A percentile compares a stretch with the other conserved stretches of the same genome.
phyloP scores from a whole-genome alignment of 495 filamentous ascomycete species.

The Hypoxylon trugodes region DNA sequence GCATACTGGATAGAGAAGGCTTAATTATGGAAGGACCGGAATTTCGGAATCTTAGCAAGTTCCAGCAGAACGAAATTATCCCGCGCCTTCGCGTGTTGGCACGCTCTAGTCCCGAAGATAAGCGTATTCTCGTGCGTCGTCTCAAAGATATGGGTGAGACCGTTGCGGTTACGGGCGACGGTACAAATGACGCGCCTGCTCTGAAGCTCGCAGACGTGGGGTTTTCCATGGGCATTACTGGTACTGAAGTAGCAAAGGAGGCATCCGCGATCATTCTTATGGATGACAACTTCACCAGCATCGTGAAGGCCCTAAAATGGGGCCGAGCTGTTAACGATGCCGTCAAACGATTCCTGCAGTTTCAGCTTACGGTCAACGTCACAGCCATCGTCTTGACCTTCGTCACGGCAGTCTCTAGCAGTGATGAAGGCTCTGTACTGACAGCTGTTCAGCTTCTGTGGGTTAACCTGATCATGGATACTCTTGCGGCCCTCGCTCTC shows the following conservation, averaged over 20 bases:
- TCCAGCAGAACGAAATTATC: conserved; percentile 74
- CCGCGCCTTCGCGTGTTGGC: conserved; percentile 83
- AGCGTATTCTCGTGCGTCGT: conserved; percentile 77
- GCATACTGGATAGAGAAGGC: conserved; percentile 78
- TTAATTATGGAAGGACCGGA: conserved; percentile 84
- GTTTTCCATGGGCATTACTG: conserved; percentile 94
- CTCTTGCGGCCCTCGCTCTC: conserved; percentile 84
- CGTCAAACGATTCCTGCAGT: conserved; percentile 89
- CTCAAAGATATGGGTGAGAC: conserved; percentile 79
- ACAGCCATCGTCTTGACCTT: conserved; percentile 87
- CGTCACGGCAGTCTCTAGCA: conserved; percentile 76
- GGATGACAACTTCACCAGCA: conserved; percentile 89
- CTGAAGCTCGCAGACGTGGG: conserved; percentile 87
- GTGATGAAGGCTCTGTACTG: conserved; percentile 72
- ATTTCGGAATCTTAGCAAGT: conserved; percentile 78
- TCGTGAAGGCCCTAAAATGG: conserved; percentile 90
- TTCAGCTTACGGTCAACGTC: conserved; percentile 92
- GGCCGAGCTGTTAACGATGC: conserved; percentile 91
- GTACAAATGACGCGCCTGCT: conserved; percentile 89
- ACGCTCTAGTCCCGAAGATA: conserved; percentile 88
- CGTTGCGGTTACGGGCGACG: conserved; percentile 87
- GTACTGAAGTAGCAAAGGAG: conserved; percentile 92
- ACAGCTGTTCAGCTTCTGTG: conserved; percentile 88
- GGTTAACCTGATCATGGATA: conserved; percentile 96
- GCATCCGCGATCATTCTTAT: conserved; percentile 91